Evolutionary conservation across 495 filamentous ascomycete species (phyloP).

Genomic region (Aspergillus heteromorphus): DNA sequence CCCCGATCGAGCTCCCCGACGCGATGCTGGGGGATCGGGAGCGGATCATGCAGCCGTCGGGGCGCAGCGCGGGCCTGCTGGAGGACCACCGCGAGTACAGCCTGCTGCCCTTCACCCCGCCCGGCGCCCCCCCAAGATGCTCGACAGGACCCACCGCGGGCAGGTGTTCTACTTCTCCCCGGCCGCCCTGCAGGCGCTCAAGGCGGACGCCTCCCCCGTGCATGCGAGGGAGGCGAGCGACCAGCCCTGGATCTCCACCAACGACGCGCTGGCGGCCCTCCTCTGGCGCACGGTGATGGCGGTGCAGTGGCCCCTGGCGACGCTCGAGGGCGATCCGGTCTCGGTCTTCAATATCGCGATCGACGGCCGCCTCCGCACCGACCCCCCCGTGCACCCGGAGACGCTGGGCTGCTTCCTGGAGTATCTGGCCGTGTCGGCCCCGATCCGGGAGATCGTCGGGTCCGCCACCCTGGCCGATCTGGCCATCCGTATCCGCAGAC

Average conservation of each 20-base stretch:
- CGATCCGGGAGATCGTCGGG: conserved; percentile 15
- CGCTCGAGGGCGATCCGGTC: conserved; percentile 22
- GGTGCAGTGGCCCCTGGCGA: conserved; percentile 25
- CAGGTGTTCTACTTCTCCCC: conserved; percentile 29
- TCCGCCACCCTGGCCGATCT: conserved; percentile 21
- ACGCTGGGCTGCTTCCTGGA: conserved; percentile 30
- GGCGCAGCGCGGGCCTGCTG: conserved; percentile 16
- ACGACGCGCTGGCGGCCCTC: conserved; percentile 35
- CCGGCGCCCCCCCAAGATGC: conserved; percentile 28
- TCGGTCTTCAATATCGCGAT: conserved; percentile 32
- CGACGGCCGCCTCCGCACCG: conserved; percentile 24
- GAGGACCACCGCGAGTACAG: conserved; percentile 32
- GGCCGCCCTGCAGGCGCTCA: conserved; percentile 22
- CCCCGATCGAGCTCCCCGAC: conserved; percentile 14
- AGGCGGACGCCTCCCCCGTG: conserved; percentile 26
- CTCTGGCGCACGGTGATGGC: conserved; percentile 38
- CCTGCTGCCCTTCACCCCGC: conserved; percentile 25
- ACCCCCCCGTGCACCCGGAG: conserved; percentile 25
- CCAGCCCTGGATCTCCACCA: conserved; percentile 30
- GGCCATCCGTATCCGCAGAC: conserved; percentile 25
- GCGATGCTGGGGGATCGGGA: conserved; percentile 20
- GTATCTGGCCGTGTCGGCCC: conserved; percentile 16
- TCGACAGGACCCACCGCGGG: conserved; percentile 21
- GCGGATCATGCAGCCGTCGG: conserved; percentile 22
- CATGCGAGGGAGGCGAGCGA: conserved; percentile 23